phyloP scores from a whole-genome alignment of 129 eudicot genomes.

The Flaveria sonorensis region DNA sequence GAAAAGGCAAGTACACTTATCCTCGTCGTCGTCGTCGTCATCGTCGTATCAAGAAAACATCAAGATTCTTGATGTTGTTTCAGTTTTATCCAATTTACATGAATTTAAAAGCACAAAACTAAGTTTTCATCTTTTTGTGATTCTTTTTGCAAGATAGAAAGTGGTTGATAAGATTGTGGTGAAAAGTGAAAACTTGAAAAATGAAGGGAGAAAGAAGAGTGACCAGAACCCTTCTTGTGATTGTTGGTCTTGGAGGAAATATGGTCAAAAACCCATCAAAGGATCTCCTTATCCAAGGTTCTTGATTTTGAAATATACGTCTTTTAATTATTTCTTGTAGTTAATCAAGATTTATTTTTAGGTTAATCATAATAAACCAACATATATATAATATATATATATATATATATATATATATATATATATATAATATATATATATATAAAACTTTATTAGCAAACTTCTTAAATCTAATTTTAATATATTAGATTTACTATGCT shows the following conservation, averaged over 20 bases:
- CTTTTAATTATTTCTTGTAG: conserved; percentile 2
- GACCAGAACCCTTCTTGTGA: conserved; percentile 71
- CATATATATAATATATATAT: too few species aligned
- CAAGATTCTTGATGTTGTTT: background rate
- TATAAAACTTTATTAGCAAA: too few species aligned
- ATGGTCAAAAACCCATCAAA: conserved; percentile 87
- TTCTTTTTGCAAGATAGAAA: conserved; percentile 48
- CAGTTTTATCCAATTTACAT: background rate
- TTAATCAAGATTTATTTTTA: background rate
- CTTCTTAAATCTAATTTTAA: background rate
- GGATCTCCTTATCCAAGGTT: conserved; percentile 90
- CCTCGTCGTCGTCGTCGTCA: background rate
- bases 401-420: too few species aligned
- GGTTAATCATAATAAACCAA: background rate
- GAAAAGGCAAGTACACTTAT: conserved; percentile 49
- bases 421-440: too few species aligned
- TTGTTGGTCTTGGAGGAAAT: conserved; percentile 97
- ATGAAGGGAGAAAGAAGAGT: conserved; percentile 40
- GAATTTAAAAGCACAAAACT: conserved; percentile 6
- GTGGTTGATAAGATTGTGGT: conserved; percentile 58
- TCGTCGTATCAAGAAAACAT: conserved; percentile 6
- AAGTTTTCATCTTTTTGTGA: conserved; percentile 17
- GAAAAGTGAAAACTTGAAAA: conserved; percentile 51
- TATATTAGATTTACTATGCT: background rate
- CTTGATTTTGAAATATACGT: background rate